Base-by-base conservation (phyloP, 331 rosid genomes). In the Cydonia oblonga region DNA sequence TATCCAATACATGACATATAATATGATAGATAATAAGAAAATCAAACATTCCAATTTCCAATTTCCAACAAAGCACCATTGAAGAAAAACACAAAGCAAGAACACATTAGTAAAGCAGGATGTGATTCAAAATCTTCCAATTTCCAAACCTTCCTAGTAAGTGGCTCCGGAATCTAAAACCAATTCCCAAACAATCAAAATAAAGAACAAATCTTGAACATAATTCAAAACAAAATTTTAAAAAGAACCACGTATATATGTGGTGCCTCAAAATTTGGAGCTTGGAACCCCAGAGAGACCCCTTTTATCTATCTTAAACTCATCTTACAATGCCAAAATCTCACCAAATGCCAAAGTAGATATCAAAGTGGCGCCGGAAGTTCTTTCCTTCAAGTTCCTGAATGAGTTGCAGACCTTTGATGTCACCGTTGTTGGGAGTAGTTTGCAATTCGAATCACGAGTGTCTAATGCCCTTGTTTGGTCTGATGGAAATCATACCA, bases 121-220 rank as follows among this genome's bases (percentile, higher is more conserved):
- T 91, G 73, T 29, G 87, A 78, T 83, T 93, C 97, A 85, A 93
- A 91, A 77, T 91, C 97, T 54, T 80, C 86, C 86, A 89, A 79
- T 78, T 81, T 82, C 96, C 97, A 93, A 70, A 85, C 79, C 76
- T 83, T 89, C 75, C 92, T 96, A 13, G 93, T 82, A 29, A 89
- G 91, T 69, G 97, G 97, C 87, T 93, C 96, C 44, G 92, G 80
- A 80, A 93, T 86, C 96, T 91, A 72, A 67, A 68, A 63, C 71
- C 74, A 67, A 79, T 78, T 10, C 74, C 77, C 35, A 24, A 58
- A 58, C 32, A 24, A 6, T 2, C 64, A 58, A 72, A 44, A 29
- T 56, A 42, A 61, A 19, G 10, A 75, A 44, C 3, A 61, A 61
- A 59, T 3, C 15, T 7, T 14, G 15, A 49, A 2, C 10, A 74